A percentile compares a stretch with the other conserved stretches of the same genome.
phyloP scores from a whole-genome alignment of 768 basidiomycete species.

The Candolleomyces aberdarensis region DNA sequence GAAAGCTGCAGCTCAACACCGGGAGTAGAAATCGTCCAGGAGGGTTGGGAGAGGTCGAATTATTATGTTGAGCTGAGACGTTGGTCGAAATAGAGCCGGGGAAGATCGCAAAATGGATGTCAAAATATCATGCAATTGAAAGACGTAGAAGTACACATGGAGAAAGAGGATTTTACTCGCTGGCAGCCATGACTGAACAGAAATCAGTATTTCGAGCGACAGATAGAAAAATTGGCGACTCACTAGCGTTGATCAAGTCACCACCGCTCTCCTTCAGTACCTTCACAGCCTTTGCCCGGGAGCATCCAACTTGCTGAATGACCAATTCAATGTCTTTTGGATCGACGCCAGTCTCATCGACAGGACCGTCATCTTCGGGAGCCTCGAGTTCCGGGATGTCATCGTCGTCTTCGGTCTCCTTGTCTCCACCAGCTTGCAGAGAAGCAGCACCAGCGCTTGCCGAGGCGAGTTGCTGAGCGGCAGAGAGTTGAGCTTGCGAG shows the following conservation, averaged over 20 bases:
- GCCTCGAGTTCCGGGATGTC: slow-evolving; percentile 84
- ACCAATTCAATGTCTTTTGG: slow-evolving; percentile 95
- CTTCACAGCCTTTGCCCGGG: slow-evolving; percentile 87
- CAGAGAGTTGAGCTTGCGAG: slow-evolving; percentile 69
- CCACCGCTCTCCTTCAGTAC: slow-evolving; percentile 90
- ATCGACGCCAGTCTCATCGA: slow-evolving; percentile 88
- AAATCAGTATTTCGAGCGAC: slow-evolving; percentile 3
- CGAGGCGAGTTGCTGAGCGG: slow-evolving; percentile 75
- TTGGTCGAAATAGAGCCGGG: slow-evolving; percentile 39
- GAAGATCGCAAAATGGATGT: slow-evolving; percentile 14
- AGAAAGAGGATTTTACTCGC: slow-evolving; percentile 57
- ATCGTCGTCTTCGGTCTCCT: slow-evolving; percentile 57
- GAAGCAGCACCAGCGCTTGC: slow-evolving; percentile 44
- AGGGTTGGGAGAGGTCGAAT: slow-evolving; percentile 88
- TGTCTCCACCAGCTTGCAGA: slow-evolving; percentile 40
- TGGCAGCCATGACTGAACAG: slow-evolving; percentile 82
- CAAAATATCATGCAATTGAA: slow-evolving; percentile 18
- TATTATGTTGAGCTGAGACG: slow-evolving; percentile 76
- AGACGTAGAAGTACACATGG: slow-evolving; percentile 29
- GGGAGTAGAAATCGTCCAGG: slow-evolving; percentile 67
- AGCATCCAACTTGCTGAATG: slow-evolving; percentile 83
- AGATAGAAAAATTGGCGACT: slow-evolving; percentile 32
- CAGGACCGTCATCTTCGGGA: slow-evolving; percentile 73
- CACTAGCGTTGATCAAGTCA: slow-evolving; percentile 96
- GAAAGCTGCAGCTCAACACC: slow-evolving; percentile 16